Evolutionary conservation across 2,329 filamentous ascomycete species (phyloP), one percentile per base, ranked within the genome.

Genomic region (Microsporum audouinii): DNA sequence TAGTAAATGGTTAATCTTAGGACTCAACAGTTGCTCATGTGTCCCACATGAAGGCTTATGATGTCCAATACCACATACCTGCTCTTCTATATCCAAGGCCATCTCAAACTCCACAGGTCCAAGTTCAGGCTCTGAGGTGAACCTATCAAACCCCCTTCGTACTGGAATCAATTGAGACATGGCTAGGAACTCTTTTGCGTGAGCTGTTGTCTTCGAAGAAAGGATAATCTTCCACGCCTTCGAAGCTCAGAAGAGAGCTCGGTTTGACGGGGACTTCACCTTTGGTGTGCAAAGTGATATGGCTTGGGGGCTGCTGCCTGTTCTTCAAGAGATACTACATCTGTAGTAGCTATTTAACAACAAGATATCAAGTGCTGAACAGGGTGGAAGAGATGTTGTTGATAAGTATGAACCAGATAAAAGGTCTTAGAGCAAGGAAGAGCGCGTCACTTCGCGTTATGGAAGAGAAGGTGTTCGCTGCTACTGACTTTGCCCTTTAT

Each of bases 1-100:
- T 4, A n/a, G 10, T 23, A 7, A 31, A 51, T 8, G 0, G 8
- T 39, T 12, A 39, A 39, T 12, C 14, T 12, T 23, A 47, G 43
- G 23, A 8, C 7, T 10, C 7, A 5, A 23, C 17, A 7, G 12
- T 51, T 23, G 33, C 5, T n/a, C 14, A 10, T n/a, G 33, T 14
- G 5, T n/a, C 8, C 31, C 17, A n/a, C 6, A 17, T 38, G 45
- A 51, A 23, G 36, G 31, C 14, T 6, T 23, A 17, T n/a, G 12
- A 31, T 2, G 8, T 7, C 3, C 1, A 8, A 36, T 23, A 14
- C 5, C 3, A 59, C 29, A 4, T 62, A 63, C 60, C 45, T 63
- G 60, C 53, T 60, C 60, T 36, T 63, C 62, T 38, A 63, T 57
- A 63, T 65, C 60, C 38, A 65, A 41, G 10, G 62, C 56, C 63